Conservation (phyloP, 805 yeast species). For the Candida broadrunensis region DNA sequence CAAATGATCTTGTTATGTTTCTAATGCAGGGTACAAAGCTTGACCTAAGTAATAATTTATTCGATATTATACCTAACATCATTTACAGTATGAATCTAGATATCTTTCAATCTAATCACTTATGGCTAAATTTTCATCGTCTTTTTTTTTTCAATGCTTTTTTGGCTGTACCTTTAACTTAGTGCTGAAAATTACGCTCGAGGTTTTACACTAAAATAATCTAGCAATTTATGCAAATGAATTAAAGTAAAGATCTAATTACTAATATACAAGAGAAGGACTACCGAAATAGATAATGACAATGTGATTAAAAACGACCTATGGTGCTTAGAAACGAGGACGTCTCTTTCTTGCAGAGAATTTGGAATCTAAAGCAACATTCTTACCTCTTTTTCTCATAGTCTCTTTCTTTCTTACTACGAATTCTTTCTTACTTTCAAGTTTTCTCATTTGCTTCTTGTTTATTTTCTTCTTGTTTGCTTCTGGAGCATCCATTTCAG, state of each 20-base stretch:
- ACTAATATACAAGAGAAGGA: not conserved
- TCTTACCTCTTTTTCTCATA: slow-evolving; percentile 86
- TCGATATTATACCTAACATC: slow-evolving; percentile 2
- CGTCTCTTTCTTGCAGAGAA: slow-evolving; percentile 78
- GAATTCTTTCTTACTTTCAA: slow-evolving; percentile 76
- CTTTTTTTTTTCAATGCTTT: slow-evolving; percentile 1
- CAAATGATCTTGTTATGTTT: slow-evolving; percentile 2
- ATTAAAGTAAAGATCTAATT: not conserved
- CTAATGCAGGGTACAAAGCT: not conserved
- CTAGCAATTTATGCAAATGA: not conserved
- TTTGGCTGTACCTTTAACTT: slow-evolving; percentile 3
- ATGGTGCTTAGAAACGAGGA: slow-evolving; percentile 39
- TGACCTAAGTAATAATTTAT: not conserved
- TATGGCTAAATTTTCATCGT: not conserved
- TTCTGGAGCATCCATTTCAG: slow-evolving; percentile 69
- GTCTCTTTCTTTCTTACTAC: slow-evolving; percentile 89
- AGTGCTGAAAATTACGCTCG: slow-evolving; percentile 8
- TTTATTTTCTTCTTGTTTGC: slow-evolving; percentile 38
- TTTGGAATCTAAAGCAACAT: slow-evolving; percentile 85
- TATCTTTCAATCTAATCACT: not conserved
- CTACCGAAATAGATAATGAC: not conserved
- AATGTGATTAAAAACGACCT: no score
- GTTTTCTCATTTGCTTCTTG: slow-evolving; percentile 38
- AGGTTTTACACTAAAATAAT: no score
- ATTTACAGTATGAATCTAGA: not conserved